These are phyloP conservation scores for Anthracocystis panici-leucophaei DNA, from an alignment of 1,284 basidiomycete genomes.

Conservation along the genomic window DNA sequence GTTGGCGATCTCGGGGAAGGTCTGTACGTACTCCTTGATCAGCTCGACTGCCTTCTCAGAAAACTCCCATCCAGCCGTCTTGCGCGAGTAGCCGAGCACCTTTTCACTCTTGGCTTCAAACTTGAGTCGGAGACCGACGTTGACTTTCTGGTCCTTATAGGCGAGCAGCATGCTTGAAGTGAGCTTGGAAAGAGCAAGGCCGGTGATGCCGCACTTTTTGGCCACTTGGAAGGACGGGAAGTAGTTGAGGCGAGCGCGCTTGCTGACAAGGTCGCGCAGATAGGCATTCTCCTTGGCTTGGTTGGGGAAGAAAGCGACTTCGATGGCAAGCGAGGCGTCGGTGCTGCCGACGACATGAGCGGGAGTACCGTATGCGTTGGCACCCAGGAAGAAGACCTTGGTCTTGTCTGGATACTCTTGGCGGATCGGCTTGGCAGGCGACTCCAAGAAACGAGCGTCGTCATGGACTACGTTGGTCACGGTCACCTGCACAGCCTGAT, in stretches of 20 bases:
- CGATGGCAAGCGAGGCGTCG: slow-evolving; percentile 56
- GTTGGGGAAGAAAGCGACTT: slow-evolving; percentile 60
- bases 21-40: slow-evolving; percentile 80
- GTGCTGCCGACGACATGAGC: slow-evolving; percentile 85
- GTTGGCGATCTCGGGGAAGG: slow-evolving; percentile 64
- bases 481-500: slow-evolving; percentile 77
- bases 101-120: slow-evolving; percentile 97
- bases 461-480: slow-evolving; percentile 59
- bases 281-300: slow-evolving; percentile 60
- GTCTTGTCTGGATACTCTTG: slow-evolving; percentile 91
- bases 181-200: slow-evolving; percentile 79
- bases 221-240: slow-evolving; percentile 55
- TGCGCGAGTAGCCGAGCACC: slow-evolving; percentile 91
- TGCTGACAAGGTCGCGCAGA: slow-evolving; percentile 55
- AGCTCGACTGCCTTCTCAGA: slow-evolving; percentile 86
- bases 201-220: slow-evolving; percentile 55
- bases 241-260: slow-evolving; percentile 53
- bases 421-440: slow-evolving; percentile 81
- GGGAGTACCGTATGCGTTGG: slow-evolving; percentile 92
- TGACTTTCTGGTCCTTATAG: slow-evolving; percentile 79
- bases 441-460: slow-evolving; percentile 70
- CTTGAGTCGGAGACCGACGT: slow-evolving; percentile 93
- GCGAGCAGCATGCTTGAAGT: slow-evolving; percentile 93
- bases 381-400: slow-evolving; percentile 94
- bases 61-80: slow-evolving; percentile 92